Base-by-base conservation (phyloP, 106 monocot species). In the Posidonia australis region DNA sequence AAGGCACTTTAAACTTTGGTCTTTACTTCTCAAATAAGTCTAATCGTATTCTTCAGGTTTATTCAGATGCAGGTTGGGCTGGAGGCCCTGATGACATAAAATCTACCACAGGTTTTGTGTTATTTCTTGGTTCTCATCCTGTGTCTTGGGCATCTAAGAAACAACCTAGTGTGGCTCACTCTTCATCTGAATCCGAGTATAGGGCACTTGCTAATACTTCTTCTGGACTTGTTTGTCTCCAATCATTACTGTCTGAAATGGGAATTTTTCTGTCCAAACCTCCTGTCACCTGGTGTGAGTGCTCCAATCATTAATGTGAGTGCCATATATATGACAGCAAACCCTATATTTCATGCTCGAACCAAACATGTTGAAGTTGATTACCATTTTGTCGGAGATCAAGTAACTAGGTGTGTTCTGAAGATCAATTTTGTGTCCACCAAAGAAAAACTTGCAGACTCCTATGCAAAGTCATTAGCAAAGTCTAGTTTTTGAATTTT, bases 301-400 rank as follows among this genome's bases (percentile, higher is more conserved):
- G n/a, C n/a, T n/a, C n/a, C n/a, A n/a, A n/a, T n/a, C n/a, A n/a
- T n/a, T 25, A 68, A 68, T 43, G 27, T 57, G 1, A 26, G 57
- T 11, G 1, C 67, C 7, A 67, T 19, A 7, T 67, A 52, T n/a
- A 12, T 67, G 9, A 46, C 53, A 10, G 28, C 48, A 9, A 67
- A 67, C 32, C 53, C 29, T 30, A 32, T 67, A 10, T 67, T 53
- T 54, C 67, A 67, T 67, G 51, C 67, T 6, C 67, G 67, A 0
- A 67, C 0, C 6, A 67, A 67, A 42, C 67, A 67, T 32, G 28
- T 67, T 28, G 67, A 67, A 27, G 31, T 67, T 21, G 67, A 67
- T 18, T 67, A 18, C 9, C 31, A 67, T 42, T 67, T 31, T 54
- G 9, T 67, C 4, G 5, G 32, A 25, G 51, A 67, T 5, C 13